Base-by-base conservation (phyloP, 768 basidiomycete genomes). In the Leccinum boreale region DNA sequence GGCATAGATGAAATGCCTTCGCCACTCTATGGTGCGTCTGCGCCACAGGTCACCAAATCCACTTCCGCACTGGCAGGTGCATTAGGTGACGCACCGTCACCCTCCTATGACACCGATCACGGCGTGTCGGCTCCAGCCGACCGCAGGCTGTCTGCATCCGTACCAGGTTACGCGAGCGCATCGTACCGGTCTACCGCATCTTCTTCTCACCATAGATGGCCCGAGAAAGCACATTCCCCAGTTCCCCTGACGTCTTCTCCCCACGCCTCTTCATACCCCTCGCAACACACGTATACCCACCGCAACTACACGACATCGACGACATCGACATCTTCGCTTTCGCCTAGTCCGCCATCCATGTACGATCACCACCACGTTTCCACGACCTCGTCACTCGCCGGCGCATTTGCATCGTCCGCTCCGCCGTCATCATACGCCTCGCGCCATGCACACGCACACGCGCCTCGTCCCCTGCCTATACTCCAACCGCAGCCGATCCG, bases 401-500 rank as follows among this genome's bases (percentile, higher is more conserved):
- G 69, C 61, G 71, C 71, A 56, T 62, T 72, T 31, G 45, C 56
- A 21, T 56, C 66, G 35, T 58, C 61, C 48, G 56, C 42, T 12
- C 61, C 59, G 47, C 53, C 61, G 45, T 52, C 60, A 49, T 53
- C 52, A 12, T 51, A 59, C 35, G 48, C 61, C 21, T 47, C 46
- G 2, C 24, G 50, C 58, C 65, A 55, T 62, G 64, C 42, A 44
- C 39, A 42, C 39, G 0, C 39, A 56, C 53, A 57, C 53, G 46
- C 52, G 31, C 39, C 57, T 15, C 45, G 39, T 28, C 69, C 23
- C 9, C 21, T 72, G 15, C 73, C 71, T n/a, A 72, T 72, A 21
- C 21, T 67, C 3, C 71, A 72, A 53, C 71, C 71, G 0, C 71
- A 72, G 58, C 71, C 71, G 51, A 73, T 72, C 44, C 71, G 71